Evolutionary conservation across 2,329 filamentous ascomycete genomes (phyloP), one percentile per base, ranked within the genome.

Genomic region (Torrubiella hemipterigena): DNA sequence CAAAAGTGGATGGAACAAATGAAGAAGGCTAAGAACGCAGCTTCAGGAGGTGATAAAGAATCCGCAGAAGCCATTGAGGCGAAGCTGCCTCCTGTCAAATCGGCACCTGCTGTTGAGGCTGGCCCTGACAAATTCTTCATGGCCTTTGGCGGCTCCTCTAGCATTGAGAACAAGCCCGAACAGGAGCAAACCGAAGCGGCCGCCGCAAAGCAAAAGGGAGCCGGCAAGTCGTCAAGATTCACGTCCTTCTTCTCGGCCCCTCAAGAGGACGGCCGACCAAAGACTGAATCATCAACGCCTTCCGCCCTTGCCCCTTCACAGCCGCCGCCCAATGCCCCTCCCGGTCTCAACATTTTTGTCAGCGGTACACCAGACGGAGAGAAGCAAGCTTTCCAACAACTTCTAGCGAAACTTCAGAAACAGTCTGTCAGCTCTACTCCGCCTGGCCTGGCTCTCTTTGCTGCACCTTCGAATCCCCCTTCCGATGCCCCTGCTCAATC

Each of bases 1-100:
- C 80, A 93, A 58, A 83, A 83, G 43, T 95, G 89, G 76, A 94
- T 94, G 67, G 84, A 93, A 45, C 71, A 69, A 40, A 93, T 93
- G 85, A 89, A 82, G 54, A 77, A 76, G 23, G 69, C 73, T 38
- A 73, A 66, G 45, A 58, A 50, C 36, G 52, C 47, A 27, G 47
- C 44, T 7, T 31, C 51, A 29, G 38, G 49, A 5, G 41, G 45
- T 20, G 33, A 37, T 25, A 35, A 24, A 11, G 14, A 24, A 11
- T 24, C 22, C 6, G 14, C 22, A 14, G 22, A 40, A 27, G 35
- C 52, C 37, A 37, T 54, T 13, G 59, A 56, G 18, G 44, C 55
- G 15, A 46, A 49, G 12, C 38, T 49, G 24, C 56, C 65, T 22
- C 65, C 72, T 39, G 62, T 67, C 9, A 69, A 73, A 33, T 67